Conservation (phyloP, 208 protist species). For the Phytomonas serpens region DNA sequence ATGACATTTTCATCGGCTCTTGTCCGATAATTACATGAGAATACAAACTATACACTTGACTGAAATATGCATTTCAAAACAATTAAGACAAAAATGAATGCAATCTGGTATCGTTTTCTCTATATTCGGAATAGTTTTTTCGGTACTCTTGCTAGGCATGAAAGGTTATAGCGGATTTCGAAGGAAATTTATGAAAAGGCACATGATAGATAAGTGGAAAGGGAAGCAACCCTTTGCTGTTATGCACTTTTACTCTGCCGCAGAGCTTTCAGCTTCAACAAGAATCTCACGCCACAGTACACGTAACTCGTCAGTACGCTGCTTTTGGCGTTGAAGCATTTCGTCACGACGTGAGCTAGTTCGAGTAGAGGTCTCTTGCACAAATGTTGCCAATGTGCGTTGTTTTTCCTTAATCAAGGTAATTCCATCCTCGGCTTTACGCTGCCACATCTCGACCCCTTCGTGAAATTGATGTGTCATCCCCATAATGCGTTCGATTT, state of each 20-base stretch:
- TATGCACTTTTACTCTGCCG: background rate
- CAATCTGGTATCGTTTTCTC: background rate
- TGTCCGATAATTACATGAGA: background rate
- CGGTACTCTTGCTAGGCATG: background rate
- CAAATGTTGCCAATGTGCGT: constrained; percentile 38
- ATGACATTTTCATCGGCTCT: background rate
- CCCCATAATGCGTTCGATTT: constrained; percentile 50
- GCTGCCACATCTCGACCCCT: constrained; percentile 68
- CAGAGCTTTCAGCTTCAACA: background rate
- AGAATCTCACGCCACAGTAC: constrained; percentile 20
- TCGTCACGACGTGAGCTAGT: constrained; percentile 28
- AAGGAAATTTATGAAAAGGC: background rate
- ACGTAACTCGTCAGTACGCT: constrained; percentile 36
- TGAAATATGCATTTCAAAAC: background rate
- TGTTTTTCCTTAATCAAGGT: constrained; percentile 72
- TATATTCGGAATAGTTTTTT: background rate
- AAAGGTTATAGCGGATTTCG: background rate
- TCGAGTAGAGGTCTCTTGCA: constrained; percentile 55
- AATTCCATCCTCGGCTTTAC: constrained; percentile 63
- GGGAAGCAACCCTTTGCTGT: background rate
- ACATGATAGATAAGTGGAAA: background rate
- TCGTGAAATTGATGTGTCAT: constrained; percentile 64
- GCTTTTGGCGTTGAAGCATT: constrained; percentile 39
- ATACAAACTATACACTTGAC: background rate
- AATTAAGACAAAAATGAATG: background rate